A percentile compares a stretch with the other conserved stretches of the same genome.
Conservation (phyloP, 768 basidiomycete genomes). For the Tricholoma hemisulphureum region DNA sequence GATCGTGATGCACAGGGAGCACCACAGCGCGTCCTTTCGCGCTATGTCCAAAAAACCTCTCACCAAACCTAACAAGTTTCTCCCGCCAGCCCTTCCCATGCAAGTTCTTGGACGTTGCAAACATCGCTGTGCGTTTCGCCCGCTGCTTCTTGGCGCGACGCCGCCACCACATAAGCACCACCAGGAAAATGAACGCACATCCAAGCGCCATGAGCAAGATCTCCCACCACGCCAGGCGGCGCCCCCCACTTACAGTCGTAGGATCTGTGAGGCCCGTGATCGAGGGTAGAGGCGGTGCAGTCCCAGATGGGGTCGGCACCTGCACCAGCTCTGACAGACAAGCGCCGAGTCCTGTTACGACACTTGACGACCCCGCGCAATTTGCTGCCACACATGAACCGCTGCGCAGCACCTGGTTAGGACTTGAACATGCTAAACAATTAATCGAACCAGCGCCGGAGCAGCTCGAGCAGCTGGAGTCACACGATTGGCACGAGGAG, state of each 20-base stretch:
- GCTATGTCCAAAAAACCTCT: slow-evolving; percentile 54
- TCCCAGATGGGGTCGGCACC: slow-evolving; percentile 46
- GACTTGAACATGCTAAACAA: slow-evolving; percentile 73
- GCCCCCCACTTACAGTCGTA: slow-evolving; percentile 27
- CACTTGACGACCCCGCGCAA: slow-evolving; percentile 53
- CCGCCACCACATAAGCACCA: slow-evolving; percentile 67
- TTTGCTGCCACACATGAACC: slow-evolving; percentile 65
- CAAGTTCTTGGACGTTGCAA: slow-evolving; percentile 59
- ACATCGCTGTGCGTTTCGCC: slow-evolving; percentile 61
- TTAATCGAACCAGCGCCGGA: slow-evolving; percentile 62
- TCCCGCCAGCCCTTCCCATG: slow-evolving; percentile 53
- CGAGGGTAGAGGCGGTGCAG: slow-evolving; percentile 50
- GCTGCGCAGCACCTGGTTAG: slow-evolving; percentile 56
- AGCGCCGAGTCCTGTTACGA: slow-evolving; percentile 70
- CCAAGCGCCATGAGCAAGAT: slow-evolving; percentile 82
- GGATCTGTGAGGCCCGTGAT: slow-evolving; percentile 61
- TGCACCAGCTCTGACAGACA: slow-evolving; percentile 76
- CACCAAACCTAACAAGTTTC: slow-evolving; percentile 55
- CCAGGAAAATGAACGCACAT: slow-evolving; percentile 73
- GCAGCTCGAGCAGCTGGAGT: slow-evolving; percentile 77
- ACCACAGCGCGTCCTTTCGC: slow-evolving; percentile 13
- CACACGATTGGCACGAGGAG: slow-evolving; percentile 67
- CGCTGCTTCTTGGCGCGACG: slow-evolving; percentile 67
- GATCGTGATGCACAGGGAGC: slow-evolving; percentile 20
- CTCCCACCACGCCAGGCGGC: slow-evolving; percentile 73